Conservation (phyloP, 1,284 basidiomycete species). For the Cryptococcus neoformans region DNA sequence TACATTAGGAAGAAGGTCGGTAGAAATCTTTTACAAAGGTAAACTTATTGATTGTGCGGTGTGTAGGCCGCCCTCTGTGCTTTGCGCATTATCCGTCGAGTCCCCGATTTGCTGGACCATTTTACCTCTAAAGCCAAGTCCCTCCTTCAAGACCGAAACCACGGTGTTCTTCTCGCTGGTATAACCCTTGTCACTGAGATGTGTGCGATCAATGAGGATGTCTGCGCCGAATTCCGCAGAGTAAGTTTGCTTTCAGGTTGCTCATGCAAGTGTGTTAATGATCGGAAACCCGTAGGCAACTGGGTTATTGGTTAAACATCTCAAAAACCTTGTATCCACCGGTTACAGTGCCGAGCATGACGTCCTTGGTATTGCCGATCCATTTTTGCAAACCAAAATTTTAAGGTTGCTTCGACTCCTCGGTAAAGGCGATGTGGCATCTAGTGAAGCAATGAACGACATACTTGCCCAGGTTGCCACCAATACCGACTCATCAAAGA, state of each 20-base stretch:
- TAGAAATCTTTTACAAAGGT: not conserved
- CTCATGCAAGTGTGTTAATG: slow-evolving; percentile 1
- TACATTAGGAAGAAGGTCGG: slow-evolving; percentile 97
- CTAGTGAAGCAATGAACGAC: slow-evolving; percentile 98
- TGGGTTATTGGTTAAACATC: slow-evolving; percentile 86
- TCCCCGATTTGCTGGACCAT: slow-evolving; percentile 94
- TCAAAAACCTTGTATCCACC: slow-evolving; percentile 93
- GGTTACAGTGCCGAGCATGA: slow-evolving; percentile 99
- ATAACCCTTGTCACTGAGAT: slow-evolving; percentile 96
- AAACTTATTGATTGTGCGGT: not conserved
- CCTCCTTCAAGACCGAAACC: slow-evolving; percentile 92
- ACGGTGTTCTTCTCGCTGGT: slow-evolving; percentile 89
- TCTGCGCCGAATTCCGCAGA: slow-evolving; percentile 83
- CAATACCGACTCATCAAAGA: slow-evolving; percentile 97
- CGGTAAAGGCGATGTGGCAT: slow-evolving; percentile 77
- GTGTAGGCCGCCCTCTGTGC: slow-evolving; percentile 89
- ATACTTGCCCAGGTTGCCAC: slow-evolving; percentile 98
- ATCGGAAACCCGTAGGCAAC: too few species aligned
- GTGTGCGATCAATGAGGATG: slow-evolving; percentile 72
- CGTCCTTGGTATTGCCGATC: slow-evolving; percentile 98
- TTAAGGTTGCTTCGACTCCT: slow-evolving; percentile 88
- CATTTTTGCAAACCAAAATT: slow-evolving; percentile 96
- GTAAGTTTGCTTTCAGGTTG: slow-evolving; percentile 51
- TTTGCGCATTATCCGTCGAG: slow-evolving; percentile 92
- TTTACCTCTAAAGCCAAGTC: slow-evolving; percentile 86